Conservation (phyloP, 2,329 filamentous ascomycete species). For the Chalaropsis thielavioides region DNA sequence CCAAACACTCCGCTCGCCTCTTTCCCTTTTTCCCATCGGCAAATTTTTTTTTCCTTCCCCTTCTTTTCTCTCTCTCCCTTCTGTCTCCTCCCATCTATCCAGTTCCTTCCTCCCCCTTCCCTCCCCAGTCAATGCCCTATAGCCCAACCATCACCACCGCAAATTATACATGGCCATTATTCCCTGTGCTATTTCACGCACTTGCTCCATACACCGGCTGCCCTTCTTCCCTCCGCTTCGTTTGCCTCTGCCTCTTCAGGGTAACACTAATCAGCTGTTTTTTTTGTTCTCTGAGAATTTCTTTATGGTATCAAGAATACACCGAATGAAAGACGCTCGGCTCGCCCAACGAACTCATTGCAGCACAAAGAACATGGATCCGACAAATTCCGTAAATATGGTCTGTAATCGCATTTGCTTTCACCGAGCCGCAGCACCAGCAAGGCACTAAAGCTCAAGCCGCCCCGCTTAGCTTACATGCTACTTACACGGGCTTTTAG, state of each 20-base stretch:
- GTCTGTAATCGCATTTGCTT: background rate
- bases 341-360: background rate
- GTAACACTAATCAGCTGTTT: background rate
- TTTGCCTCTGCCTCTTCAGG: background rate
- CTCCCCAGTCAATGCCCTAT: background rate
- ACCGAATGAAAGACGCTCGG: background rate
- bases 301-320: background rate
- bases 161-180: background rate
- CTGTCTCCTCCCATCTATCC: background rate
- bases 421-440: background rate
- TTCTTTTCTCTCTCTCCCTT: background rate
- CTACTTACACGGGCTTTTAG: background rate
- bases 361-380: background rate
- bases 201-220: background rate
- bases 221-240: background rate
- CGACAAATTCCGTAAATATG: background rate
- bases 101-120: background rate
- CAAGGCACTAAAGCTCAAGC: background rate
- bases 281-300: background rate
- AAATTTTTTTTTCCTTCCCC: background rate
- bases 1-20: background rate
- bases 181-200: constrained; percentile 1
- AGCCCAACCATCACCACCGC: background rate
- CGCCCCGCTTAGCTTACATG: background rate
- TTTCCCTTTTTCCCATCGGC: background rate